phyloP scores from a whole-genome alignment of 2,329 filamentous ascomycete genomes.

The Nakataea oryzae region DNA sequence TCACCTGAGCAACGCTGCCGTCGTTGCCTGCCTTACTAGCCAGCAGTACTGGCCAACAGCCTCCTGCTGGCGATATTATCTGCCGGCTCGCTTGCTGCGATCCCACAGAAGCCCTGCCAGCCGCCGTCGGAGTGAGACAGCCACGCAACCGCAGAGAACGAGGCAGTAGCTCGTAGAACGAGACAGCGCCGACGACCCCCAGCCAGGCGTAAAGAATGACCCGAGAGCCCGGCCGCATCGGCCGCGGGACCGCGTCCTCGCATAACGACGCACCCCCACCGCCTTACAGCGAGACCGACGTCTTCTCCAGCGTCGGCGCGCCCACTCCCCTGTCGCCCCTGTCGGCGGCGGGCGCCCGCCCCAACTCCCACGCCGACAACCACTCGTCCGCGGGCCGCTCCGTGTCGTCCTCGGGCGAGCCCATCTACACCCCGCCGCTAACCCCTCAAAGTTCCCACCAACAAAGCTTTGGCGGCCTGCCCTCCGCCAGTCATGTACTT shows the following conservation, averaged over 20 bases:
- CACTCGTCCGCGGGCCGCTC: slow-evolving; percentile 22
- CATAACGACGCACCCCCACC: slow-evolving; percentile 35
- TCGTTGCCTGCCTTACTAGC: neutral
- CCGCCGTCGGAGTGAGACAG: neutral
- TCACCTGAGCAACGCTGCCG: neutral
- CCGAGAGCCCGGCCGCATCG: neutral
- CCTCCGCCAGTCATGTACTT: neutral
- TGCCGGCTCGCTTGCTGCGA: neutral
- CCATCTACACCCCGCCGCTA: slow-evolving; percentile 41
- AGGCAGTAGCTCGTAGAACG: neutral
- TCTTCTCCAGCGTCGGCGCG: slow-evolving; percentile 32
- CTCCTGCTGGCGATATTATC: neutral
- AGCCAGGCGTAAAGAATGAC: neutral
- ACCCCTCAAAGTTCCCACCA: slow-evolving; percentile 28
- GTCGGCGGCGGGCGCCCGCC: slow-evolving; percentile 10
- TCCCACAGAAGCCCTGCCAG: neutral
- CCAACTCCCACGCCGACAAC: slow-evolving; percentile 17
- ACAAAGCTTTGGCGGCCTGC: slow-evolving; percentile 14
- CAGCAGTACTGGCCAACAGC: no score
- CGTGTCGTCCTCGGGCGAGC: slow-evolving; percentile 27
- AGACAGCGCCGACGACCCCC: neutral
- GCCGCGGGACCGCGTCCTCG: neutral
- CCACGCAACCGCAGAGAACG: neutral
- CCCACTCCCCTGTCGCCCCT: slow-evolving; percentile 12
- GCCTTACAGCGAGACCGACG: slow-evolving; percentile 48